Evolutionary conservation across 441 rosid species (phyloP), one percentile per base, ranked within the genome.

Genomic region (Erodium chrysanthum): DNA sequence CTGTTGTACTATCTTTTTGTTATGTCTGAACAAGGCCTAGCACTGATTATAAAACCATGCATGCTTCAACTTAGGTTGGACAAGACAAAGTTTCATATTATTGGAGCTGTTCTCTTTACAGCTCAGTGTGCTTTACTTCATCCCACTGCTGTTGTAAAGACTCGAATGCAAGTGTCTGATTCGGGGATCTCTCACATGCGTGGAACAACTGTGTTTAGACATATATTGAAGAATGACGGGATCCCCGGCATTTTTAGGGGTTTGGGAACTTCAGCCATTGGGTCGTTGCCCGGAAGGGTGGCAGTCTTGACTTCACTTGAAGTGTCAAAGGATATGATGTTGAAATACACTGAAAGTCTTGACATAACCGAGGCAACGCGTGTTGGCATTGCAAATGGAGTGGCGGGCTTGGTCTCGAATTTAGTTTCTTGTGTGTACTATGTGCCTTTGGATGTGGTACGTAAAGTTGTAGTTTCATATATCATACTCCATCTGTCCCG

Each of bases 391-490:
- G 90, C 87, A 8, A 83, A 85, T 76, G 89, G 84, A 60, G 81
- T 78, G 67, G 89, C 90, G 2, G 88, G 89, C 82, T 73, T 84
- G 90, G 33, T 84, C 62, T 85, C 90, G 23, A 83, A 81, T 71
- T 74, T 85, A 46, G 82, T 82, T 73, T 85, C 90, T 23, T 83
- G 85, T 66, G 81, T 73, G 6, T 80, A 83, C 77, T 83, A 64
- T 77, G 88, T 83, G 66, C 87, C 90, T 66, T 67, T 88, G 80
- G 90, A 85, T 59, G 90, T 85, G 87, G 90, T 85, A 9, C 66
- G 48, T 5, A 84, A 81, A 69, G 83, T 88, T 42, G 48, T 5
- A 42, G 48, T 42, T 9, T 42, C 48, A 42, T 11, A 42, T 42
- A 42, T 42, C 12, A 14, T 42, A 42, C 48, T 42, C n/a, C 48